A percentile compares a stretch with the other conserved stretches of the same genome.
Evolutionary conservation across 805 yeast species (phyloP).

Genomic region (Vanderwaltozyma yarrowii): DNA sequence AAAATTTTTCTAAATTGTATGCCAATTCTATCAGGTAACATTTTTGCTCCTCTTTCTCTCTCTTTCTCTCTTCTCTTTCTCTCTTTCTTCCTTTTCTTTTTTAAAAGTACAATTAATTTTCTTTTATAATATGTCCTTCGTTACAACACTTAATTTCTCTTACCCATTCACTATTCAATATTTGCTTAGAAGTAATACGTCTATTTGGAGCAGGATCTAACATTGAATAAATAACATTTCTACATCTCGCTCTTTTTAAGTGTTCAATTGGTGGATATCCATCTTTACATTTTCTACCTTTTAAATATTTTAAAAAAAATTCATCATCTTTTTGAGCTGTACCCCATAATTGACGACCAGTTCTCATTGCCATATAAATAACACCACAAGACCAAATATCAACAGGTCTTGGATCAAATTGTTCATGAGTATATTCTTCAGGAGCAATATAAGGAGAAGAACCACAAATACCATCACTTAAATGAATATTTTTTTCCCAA

Average conservation of each 20-base stretch:
- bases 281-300: conserved; percentile 65
- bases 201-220: conserved; percentile 85
- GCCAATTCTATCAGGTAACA: too few relatives aligned
- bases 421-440: conserved; percentile 55
- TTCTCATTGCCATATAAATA: conserved; percentile 86
- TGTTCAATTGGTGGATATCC: conserved; percentile 91
- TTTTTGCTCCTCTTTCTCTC: too few relatives aligned
- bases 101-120: too few relatives aligned
- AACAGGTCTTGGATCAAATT: conserved; percentile 72
- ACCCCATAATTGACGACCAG: conserved; percentile 90
- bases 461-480: conserved; percentile 71
- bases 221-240: conserved; percentile 87
- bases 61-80: too few relatives aligned
- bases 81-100: too few relatives aligned
- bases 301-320: conserved; percentile 63
- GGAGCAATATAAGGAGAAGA: conserved; percentile 89
- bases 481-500: conserved; percentile 63
- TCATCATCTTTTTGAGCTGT: conserved; percentile 74
- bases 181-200: conserved; percentile 79
- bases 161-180: conserved; percentile 92
- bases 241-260: conserved; percentile 76
- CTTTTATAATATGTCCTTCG: conserved; percentile 24
- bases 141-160: conserved; percentile 74
- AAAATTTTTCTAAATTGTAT: too few relatives aligned
- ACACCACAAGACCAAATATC: conserved; percentile 94